Conservation (phyloP, 108 stramenopile genomes). For the Nitzschia inconspicua region DNA sequence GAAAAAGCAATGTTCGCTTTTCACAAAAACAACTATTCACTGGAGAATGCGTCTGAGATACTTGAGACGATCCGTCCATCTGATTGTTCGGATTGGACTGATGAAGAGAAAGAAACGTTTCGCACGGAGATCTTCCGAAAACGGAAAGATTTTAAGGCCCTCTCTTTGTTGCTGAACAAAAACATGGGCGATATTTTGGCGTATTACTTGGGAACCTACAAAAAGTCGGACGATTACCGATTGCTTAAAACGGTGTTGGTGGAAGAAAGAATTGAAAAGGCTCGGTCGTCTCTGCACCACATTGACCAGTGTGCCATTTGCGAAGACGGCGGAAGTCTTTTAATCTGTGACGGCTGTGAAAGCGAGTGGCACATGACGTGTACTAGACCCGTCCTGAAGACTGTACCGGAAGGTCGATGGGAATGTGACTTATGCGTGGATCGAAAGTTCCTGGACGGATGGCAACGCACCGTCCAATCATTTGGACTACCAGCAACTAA, state of each 20-base stretch:
- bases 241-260: conserved; percentile 48
- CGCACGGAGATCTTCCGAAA: conserved; percentile 46
- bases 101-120: conserved; percentile 54
- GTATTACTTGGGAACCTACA: conserved; percentile 68
- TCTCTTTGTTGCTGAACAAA: conserved; percentile 47
- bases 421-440: conserved; percentile 65
- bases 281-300: conserved; percentile 15
- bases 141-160: conserved; percentile 52
- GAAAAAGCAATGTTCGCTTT: conserved; percentile 51
- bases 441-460: conserved; percentile 26
- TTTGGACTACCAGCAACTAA: too few species aligned
- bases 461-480: too few species aligned
- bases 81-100: conserved; percentile 69
- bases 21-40: conserved; percentile 38
- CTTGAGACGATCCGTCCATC: conserved; percentile 23
- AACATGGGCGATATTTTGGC: conserved; percentile 42
- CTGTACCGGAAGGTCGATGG: conserved; percentile 75
- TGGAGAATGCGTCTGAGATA: conserved; percentile 29
- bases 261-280: conserved; percentile 31
- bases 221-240: conserved; percentile 64
- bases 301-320: conserved; percentile 63
- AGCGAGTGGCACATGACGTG: conserved; percentile 74
- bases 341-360: conserved; percentile 83
- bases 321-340: conserved; percentile 72
- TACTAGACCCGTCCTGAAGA: conserved; percentile 42